Base-by-base conservation (phyloP, 2,329 filamentous ascomycete genomes). In the Colletotrichum tanaceti region DNA sequence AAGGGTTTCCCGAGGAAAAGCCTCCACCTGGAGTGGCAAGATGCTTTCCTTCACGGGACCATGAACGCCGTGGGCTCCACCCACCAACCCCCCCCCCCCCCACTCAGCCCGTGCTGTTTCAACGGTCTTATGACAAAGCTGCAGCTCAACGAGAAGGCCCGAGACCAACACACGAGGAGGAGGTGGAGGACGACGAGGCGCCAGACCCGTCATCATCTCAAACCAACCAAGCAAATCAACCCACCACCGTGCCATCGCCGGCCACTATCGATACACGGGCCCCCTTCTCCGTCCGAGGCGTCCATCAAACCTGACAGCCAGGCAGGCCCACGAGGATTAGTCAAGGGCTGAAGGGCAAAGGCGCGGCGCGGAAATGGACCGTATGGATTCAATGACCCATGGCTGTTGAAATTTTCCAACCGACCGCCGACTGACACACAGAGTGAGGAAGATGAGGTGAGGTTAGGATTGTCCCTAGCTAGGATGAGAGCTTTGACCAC, bases 161-260 rank as follows among this genome's bases (percentile, higher is more conserved):
- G 24, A 7, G 18, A 35, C 28, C 28, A 6, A 35, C 2, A 35
- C 32, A 35, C 32, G 32, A 35, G 7, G 32, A 35, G 32, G 32
- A 35, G 7, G 7, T 2, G 32, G 32, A 35, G 9, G 32, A 32
- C 32, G 32, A 13, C 6, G 13, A 24, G 49, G 28, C 49, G 28
- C 49, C 49, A 52, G 28, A 28, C 4, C 32, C 47, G 18, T 35
- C 50, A 35, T 20, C 32, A 38, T 20, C 50, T 38, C 50, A 38
- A 20, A 52, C 35, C 49, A 20, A 52, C 35, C 49, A 35, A 52
- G 49, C 49, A 52, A 53, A 53, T 11, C 28, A 53, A 53, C 18
- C n/a, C 49, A 35, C 32, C 16, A 52, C 24, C 16, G 24, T 20
- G 24, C 49, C 10, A 35, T 20, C 18, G 24, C n/a, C 49, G 18